phyloP scores from a whole-genome alignment of 169 alveolate species.

The Plasmodium sp. region DNA sequence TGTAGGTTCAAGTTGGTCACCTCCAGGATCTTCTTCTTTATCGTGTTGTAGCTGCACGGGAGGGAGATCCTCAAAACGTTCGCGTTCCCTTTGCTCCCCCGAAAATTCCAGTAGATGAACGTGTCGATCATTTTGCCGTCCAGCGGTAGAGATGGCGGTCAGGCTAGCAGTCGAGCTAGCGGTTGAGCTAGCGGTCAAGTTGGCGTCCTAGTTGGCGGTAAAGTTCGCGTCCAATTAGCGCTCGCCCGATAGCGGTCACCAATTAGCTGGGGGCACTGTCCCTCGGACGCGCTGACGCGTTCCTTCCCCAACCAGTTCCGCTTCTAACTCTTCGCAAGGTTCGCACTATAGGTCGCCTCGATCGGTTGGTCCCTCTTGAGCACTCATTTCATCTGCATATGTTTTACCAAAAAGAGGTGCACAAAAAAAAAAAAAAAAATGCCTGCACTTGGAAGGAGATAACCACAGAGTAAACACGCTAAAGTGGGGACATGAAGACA shows the following conservation, averaged over 20 bases:
- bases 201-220: too few species aligned
- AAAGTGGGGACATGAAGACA: not conserved
- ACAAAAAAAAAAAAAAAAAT: not conserved
- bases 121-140: constrained; percentile 29
- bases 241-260: not conserved
- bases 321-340: not conserved
- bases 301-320: not conserved
- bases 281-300: not conserved
- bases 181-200: not conserved
- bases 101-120: constrained; percentile 55
- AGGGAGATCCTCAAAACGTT: constrained; percentile 56
- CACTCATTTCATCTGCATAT: not conserved
- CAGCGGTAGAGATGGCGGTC: not conserved
- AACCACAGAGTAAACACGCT: not conserved
- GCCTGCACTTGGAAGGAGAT: not conserved
- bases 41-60: constrained; percentile 65
- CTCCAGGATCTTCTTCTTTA: constrained; percentile 53
- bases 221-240: not conserved
- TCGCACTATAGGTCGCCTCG: not conserved
- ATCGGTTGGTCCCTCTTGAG: not conserved
- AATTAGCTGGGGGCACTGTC: not conserved
- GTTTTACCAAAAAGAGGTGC: not conserved
- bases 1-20: constrained; percentile 30
- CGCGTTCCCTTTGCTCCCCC: constrained; percentile 50
- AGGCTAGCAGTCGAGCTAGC: not conserved